These are phyloP conservation scores for Elaphomyces granulatus DNA, from an alignment of 495 filamentous ascomycete species.

Conservation along the genomic window DNA sequence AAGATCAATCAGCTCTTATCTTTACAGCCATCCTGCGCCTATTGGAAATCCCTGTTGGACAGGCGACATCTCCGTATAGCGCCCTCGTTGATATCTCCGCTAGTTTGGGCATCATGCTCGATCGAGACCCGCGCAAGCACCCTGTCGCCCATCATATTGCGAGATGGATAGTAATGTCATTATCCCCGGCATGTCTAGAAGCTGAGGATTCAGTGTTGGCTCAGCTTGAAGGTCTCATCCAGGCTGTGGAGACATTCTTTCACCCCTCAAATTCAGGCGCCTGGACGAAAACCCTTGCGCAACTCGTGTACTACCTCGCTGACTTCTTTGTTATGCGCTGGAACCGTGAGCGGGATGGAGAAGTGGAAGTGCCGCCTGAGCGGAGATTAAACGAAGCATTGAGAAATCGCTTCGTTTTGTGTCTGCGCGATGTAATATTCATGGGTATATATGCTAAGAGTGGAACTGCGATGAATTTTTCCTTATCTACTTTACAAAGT, in stretches of 20 bases:
- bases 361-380: constrained; percentile 70
- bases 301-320: constrained; percentile 81
- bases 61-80: constrained; percentile 86
- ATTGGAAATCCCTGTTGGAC: constrained; percentile 92
- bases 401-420: constrained; percentile 81
- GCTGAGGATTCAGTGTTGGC: constrained; percentile 64
- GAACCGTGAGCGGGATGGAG: constrained; percentile 86
- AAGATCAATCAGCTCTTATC: constrained; percentile 81
- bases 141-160: constrained; percentile 84
- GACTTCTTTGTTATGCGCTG: constrained; percentile 97
- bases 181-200: constrained; percentile 74
- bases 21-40: constrained; percentile 84
- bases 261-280: constrained; percentile 90
- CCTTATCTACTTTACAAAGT: constrained; percentile 75
- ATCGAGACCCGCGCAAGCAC: constrained; percentile 84
- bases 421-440: constrained; percentile 83
- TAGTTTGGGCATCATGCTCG: constrained; percentile 70
- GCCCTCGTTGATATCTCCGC: constrained; percentile 63
- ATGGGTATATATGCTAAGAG: constrained; percentile 98
- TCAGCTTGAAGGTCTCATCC: constrained; percentile 82
- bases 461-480: constrained; percentile 76
- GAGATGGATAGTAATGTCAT: constrained; percentile 87
- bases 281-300: constrained; percentile 84
- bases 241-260: constrained; percentile 97
- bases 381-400: constrained; percentile 63